Percentiles rank a stretch among this genome's conserved stretches.
phyloP scores from a whole-genome alignment of 163 green algal species.

The Chloromonas sp. region DNA sequence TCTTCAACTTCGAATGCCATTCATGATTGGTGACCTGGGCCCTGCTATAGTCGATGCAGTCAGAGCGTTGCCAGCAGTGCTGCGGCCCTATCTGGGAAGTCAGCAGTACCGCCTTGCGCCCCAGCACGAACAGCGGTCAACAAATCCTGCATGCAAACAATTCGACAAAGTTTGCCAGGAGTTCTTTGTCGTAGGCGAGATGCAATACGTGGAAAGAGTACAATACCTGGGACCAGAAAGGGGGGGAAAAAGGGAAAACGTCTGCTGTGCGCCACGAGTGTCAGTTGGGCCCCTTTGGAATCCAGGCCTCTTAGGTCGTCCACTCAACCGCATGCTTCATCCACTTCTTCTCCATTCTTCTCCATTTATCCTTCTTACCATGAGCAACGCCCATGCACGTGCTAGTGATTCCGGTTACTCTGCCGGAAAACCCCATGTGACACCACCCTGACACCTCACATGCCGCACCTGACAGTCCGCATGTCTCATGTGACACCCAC shows the following conservation, averaged over 20 bases:
- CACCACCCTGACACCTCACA: too few relatives aligned
- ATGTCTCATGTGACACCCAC: too few relatives aligned
- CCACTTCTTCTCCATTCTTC: background rate
- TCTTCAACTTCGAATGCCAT: too few relatives aligned
- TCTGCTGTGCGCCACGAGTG: too few relatives aligned
- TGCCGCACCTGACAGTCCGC: too few relatives aligned
- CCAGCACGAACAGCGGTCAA: slow-evolving; percentile 20
- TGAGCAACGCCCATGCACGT: background rate
- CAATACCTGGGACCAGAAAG: background rate
- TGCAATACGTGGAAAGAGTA: background rate
- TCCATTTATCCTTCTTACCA: background rate
- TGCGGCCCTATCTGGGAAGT: slow-evolving; percentile 30
- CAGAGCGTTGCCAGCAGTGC: slow-evolving; percentile 4
- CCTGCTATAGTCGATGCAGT: too few relatives aligned
- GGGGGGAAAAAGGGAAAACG: background rate
- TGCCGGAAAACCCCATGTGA: too few relatives aligned
- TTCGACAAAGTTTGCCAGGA: background rate
- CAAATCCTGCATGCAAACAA: slow-evolving; percentile 21
- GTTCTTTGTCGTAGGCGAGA: background rate
- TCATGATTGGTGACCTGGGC: too few relatives aligned
- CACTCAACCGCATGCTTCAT: background rate
- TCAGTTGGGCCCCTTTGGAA: too few relatives aligned
- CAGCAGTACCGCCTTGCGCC: slow-evolving; percentile 34
- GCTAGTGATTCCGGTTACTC: too few relatives aligned
- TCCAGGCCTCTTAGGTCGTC: too few relatives aligned